Base-by-base conservation (phyloP, 2,329 filamentous ascomycete species). In the Penicillium sp. region DNA sequence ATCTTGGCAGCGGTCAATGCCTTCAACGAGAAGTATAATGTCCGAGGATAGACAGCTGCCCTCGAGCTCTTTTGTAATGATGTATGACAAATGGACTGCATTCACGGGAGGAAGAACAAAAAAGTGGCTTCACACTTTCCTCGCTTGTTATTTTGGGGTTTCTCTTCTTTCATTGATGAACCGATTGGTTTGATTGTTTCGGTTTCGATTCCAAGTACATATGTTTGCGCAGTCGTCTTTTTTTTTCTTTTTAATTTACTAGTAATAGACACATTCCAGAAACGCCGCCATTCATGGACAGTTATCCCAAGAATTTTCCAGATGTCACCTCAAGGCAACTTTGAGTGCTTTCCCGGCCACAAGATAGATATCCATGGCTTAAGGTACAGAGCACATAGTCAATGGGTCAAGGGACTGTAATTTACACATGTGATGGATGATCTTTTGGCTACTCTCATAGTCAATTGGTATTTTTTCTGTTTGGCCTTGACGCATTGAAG, bases 21-120 rank as follows among this genome's bases (percentile, higher is more conserved):
- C 52, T 88, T 86, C 71, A 88, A 88, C 69, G 85, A 87, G 68
- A 84, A 82, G 70, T 87, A 86, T 77, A 86, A 85, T 73, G 83
- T 83, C 19, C 85, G 84, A 72, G 83, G 83, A 57, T 81, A 69
- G 60, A 60, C 43, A 43, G 16, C 26, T n/a, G 8, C 33, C 29
- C 44, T 33, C 24, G 19, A 21, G 39, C 9, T 22, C 24, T 29
- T 53, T 57, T 33, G 41, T 62, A 55, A 68, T 47, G 65, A 67
- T 63, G 49, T 61, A 41, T 41, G 39, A 63, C 64, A 53, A 48
- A 56, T 55, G 59, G 46, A 46, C 48, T 53, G 35, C 57, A 58
- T 63, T 57, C 43, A 53, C 54, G 44, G 37, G 24, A 55, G 41
- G 43, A 33, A 45, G 39, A 50, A 48, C 46, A 57, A 63, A 53